Evolutionary conservation across 495 filamentous ascomycete species (phyloP), one percentile per base, ranked within the genome.

Genomic region (Trichoderma parareesei): DNA sequence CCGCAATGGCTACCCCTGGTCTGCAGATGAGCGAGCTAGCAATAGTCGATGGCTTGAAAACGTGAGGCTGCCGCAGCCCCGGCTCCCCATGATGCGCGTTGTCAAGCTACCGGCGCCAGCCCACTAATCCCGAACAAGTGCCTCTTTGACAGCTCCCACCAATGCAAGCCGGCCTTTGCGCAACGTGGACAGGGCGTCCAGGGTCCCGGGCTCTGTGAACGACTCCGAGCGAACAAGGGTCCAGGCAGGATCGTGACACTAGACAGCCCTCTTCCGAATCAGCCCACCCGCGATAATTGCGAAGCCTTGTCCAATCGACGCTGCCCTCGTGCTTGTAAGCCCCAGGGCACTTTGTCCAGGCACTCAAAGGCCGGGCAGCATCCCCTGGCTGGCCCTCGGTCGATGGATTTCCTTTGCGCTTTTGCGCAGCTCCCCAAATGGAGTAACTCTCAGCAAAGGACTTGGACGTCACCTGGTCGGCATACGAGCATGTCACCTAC

Each of bases 241-340:
- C 53, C 53, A 14, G 9, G 53, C 27, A 35, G 33, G 53, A 57
- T 57, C 53, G 53, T 27, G 53, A 37, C 27, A 35, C 53, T 57
- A 57, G 18, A 35, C 53, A 35, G 27, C 53, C 53, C 53, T 57
- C 53, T 57, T 57, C 53, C 53, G 53, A 57, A 57, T 57, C 53
- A 57, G 53, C 53, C 53, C 53, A 57, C 37, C 20, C 53, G 27
- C 33, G 27, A 27, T 27, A 27, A 27, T 27, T 27, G 27, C 27
- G 7, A 8, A 27, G 11, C 20, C 44, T 10, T 57, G 53, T 57
- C 53, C 53, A 57, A 57, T 57, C 33, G 53, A 57, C 33, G 53
- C 5, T 57, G 53, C 53, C 53, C 53, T 57, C 53, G 53, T 57
- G 53, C 53, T 57, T 27, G 6, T 27, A 37, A 57, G 53, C 20